Base-by-base conservation (phyloP, 1,139 yeast species). In the Geotrichum restrictum region DNA sequence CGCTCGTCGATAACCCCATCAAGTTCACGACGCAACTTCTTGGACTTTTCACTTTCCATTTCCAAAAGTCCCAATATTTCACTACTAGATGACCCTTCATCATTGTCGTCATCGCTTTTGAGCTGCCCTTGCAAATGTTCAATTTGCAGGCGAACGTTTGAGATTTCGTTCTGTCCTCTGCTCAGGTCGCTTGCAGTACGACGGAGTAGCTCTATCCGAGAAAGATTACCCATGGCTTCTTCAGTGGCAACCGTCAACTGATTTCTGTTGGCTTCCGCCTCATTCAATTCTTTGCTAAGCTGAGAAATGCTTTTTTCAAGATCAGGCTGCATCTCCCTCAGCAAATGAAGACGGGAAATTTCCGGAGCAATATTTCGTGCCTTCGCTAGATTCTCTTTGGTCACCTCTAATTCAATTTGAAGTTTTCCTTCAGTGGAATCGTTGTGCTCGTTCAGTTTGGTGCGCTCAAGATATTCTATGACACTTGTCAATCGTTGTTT, bases 41-140 rank as follows among this genome's bases (percentile, higher is more conserved):
- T 81, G 38, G 81, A 68, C 43, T 73, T 71, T 4, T 68, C 67
- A 39, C 69, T 75, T 44, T 75, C 74, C 6, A 66, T 68, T 45
- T 69, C 74, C 56, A 83, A 82, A 10, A 68, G 62, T 8, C 64
- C 67, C 62, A 84, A 87, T 19, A 86, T 65, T 45, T 83, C 86
- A 8, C 74, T 74, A 1, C 78, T 65, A 3, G 80, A 32, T 6
- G 38, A 19, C 2, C 31, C 11, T 4, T 43, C 47, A 55, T 64
- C 56, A 22, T 22, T 16, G 14, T 48, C 33, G 22, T 37, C 43
- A 13, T 21, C 29, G 18, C 32, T 31, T 18, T 40, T 33, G 33
- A 79, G 62, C 38, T 77, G 79, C 2, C 69, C 69, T 43, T 71
- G 68, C 19, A 59, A 42, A 18, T 56, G 60, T 6, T 56, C 52